Evolutionary conservation across 2,329 filamentous ascomycete genomes (phyloP).

Genomic region (Epichloe brachyelytri): DNA sequence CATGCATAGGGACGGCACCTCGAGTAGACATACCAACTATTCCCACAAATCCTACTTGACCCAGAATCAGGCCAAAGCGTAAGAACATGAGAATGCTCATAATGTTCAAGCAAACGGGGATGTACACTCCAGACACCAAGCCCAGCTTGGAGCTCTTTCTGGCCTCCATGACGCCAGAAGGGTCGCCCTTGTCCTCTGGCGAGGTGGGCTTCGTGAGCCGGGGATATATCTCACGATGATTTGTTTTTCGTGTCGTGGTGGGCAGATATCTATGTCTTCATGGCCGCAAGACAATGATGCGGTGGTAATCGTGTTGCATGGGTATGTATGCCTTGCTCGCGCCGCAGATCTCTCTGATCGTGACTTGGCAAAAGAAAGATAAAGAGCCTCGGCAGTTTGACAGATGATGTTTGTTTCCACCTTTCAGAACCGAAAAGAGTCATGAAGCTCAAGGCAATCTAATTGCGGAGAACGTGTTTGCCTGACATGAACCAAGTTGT

Average conservation of each 20-base stretch:
- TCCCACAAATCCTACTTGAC: conserved; percentile 65
- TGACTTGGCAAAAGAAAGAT: no score
- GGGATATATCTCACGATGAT: background rate
- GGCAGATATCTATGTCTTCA: background rate
- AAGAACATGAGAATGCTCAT: conserved; percentile 88
- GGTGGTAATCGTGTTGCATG: no score
- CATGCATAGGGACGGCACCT: background rate
- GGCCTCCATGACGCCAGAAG: conserved; percentile 19
- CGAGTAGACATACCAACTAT: conserved; percentile 50
- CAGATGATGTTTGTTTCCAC: background rate
- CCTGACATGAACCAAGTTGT: background rate
- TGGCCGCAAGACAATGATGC: background rate
- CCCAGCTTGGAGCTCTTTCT: conserved; percentile 51
- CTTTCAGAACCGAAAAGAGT: background rate
- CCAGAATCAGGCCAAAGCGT: conserved; percentile 73
- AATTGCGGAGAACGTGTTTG: background rate
- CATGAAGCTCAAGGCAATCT: background rate
- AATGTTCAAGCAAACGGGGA: conserved; percentile 81
- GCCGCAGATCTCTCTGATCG: no score
- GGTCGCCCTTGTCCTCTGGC: conserved; percentile 6
- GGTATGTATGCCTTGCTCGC: no score
- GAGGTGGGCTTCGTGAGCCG: conserved; percentile 6
- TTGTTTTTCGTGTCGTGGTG: no score
- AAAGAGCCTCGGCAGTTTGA: no score
- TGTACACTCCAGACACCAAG: conserved; percentile 67